Evolutionary conservation across 2,329 filamentous ascomycete species (phyloP).

Genomic region (Xylariaceae sp.): DNA sequence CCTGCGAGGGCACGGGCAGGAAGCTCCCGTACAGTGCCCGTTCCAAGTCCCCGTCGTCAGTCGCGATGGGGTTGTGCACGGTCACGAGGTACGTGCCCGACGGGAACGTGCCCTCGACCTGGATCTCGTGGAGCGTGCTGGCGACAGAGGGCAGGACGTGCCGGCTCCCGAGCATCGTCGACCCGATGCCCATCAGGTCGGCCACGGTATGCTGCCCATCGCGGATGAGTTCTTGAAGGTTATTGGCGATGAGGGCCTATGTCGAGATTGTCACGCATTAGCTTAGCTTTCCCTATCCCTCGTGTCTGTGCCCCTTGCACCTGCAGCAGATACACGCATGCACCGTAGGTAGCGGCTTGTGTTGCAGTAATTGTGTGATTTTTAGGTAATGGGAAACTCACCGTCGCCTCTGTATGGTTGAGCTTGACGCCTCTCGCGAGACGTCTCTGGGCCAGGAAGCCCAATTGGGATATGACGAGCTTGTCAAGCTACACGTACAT

Average conservation of each 20-base stretch:
- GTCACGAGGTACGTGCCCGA: conserved; percentile 91
- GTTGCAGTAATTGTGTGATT: not conserved
- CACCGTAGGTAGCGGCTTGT: not conserved
- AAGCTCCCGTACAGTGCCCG: conserved; percentile 89
- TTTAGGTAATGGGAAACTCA: conserved; percentile 35
- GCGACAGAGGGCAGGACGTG: conserved; percentile 84
- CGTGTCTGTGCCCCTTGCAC: too few species aligned
- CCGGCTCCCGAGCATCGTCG: conserved; percentile 86
- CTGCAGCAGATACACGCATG: too few species aligned
- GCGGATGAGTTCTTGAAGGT: conserved; percentile 92
- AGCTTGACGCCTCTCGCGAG: conserved; percentile 82
- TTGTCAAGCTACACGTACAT: conserved; percentile 71
- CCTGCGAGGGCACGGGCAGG: conserved; percentile 67
- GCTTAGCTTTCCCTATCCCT: not conserved
- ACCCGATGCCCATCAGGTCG: conserved; percentile 86
- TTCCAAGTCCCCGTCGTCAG: conserved; percentile 80
- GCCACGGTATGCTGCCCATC: conserved; percentile 91
- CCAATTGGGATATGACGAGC: conserved; percentile 85
- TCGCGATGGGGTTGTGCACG: conserved; percentile 81
- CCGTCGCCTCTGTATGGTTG: conserved; percentile 84
- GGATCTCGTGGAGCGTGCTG: conserved; percentile 72
- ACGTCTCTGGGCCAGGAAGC: conserved; percentile 78
- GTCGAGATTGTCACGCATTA: not conserved
- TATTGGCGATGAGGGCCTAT: conserved; percentile 75
- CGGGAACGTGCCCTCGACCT: conserved; percentile 91